These are phyloP conservation scores for Mortierella sp. DNA, from an alignment of 371 early-diverging fungal species.

Conservation along the genomic window DNA sequence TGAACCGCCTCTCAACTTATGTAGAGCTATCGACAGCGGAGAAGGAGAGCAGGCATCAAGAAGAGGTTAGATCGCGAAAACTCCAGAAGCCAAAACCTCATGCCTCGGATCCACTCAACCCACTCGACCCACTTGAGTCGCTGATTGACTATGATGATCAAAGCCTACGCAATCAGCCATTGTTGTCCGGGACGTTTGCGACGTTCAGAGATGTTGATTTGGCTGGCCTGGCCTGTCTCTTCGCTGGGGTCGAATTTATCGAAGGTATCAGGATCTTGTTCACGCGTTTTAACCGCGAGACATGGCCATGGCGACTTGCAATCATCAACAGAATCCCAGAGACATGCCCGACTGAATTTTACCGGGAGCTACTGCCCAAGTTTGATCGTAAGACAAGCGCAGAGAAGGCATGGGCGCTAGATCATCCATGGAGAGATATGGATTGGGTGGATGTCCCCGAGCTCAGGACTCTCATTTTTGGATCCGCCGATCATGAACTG, in stretches of 20 bases:
- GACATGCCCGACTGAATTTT: slow-evolving; percentile 60
- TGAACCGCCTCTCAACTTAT: slow-evolving; percentile 75
- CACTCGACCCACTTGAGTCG: slow-evolving; percentile 10
- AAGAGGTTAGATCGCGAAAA: slow-evolving; percentile 23
- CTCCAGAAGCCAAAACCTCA: neutral
- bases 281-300: slow-evolving; percentile 66
- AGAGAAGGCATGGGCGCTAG: slow-evolving; percentile 33
- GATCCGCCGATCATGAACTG: slow-evolving; percentile 49
- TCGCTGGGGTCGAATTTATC: slow-evolving; percentile 67
- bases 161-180: slow-evolving; percentile 12
- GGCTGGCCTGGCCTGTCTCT: slow-evolving; percentile 68
- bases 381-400: slow-evolving; percentile 28
- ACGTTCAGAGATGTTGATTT: slow-evolving; percentile 76
- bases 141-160: slow-evolving; percentile 30
- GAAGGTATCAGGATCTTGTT: slow-evolving; percentile 70
- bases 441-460: slow-evolving; percentile 55
- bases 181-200: slow-evolving; percentile 55
- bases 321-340: slow-evolving; percentile 76
- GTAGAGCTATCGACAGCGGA: slow-evolving; percentile 57
- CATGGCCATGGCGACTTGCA: slow-evolving; percentile 68
- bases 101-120: slow-evolving; percentile 26
- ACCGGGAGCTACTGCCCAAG: slow-evolving; percentile 60
- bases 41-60: slow-evolving; percentile 16
- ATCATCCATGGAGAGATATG: slow-evolving; percentile 51
- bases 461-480: slow-evolving; percentile 55